Conservation (phyloP, 2,329 filamentous ascomycete species). For the Penicillium hordei region DNA sequence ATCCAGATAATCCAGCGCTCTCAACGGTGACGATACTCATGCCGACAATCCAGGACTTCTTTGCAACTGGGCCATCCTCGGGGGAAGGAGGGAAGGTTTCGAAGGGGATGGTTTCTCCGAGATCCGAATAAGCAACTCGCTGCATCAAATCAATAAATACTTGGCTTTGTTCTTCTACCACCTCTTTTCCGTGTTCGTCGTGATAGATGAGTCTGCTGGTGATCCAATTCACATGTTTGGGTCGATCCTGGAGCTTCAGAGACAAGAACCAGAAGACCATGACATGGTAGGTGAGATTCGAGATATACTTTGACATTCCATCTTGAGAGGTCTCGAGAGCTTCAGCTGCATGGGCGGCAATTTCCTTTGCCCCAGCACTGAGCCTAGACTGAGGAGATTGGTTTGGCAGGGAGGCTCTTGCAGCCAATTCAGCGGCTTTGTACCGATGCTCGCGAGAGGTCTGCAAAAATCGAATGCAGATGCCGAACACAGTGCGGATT, state of each 20-base stretch:
- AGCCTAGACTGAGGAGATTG: conserved; percentile 30
- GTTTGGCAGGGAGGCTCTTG: conserved; percentile 33
- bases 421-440: conserved; percentile 33
- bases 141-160: conserved; percentile 96
- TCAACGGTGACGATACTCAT: conserved; percentile 54
- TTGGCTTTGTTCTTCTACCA: conserved; percentile 85
- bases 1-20: conserved; percentile 48
- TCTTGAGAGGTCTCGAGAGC: conserved; percentile 54
- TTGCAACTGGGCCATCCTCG: conserved; percentile 43
- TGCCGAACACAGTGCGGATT: conserved; percentile 90
- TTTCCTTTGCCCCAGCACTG: conserved; percentile 47
- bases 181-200: conserved; percentile 71
- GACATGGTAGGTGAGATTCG: conserved; percentile 89
- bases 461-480: conserved; percentile 90
- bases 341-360: conserved; percentile 32
- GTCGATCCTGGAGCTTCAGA: conserved; percentile 77
- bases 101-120: conserved; percentile 63
- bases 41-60: conserved; percentile 53
- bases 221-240: conserved; percentile 85
- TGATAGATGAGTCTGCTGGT: conserved; percentile 77
- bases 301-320: conserved; percentile 88
- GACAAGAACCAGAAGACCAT: conserved; percentile 97
- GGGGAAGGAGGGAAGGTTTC: conserved; percentile 43
- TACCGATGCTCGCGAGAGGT: conserved; percentile 68
- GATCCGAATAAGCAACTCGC: conserved; percentile 78